phyloP scores from a whole-genome alignment of 2,329 filamentous ascomycete species.

The Elsinoe perseae region DNA sequence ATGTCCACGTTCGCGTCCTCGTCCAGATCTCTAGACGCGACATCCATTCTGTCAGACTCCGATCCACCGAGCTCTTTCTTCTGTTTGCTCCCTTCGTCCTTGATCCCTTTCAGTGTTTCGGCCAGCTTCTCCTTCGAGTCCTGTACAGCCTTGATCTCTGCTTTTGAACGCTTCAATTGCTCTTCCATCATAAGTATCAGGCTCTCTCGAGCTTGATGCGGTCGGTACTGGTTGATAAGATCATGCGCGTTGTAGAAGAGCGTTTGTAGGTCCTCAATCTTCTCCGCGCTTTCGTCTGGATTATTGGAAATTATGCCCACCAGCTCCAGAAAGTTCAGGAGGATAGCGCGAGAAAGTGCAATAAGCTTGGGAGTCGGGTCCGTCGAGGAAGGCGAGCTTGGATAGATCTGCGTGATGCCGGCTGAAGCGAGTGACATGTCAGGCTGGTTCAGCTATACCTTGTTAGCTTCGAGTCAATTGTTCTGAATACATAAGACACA shows the following conservation, averaged over 20 bases:
- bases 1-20: neutral
- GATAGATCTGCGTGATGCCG: conserved; percentile 64
- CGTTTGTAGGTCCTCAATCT: conserved; percentile 69
- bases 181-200: conserved; percentile 83
- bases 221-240: conserved; percentile 86
- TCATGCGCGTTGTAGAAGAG: conserved; percentile 89
- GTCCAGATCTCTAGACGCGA: neutral
- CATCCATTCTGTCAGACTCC: neutral
- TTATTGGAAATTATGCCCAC: conserved; percentile 62
- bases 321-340: conserved; percentile 84
- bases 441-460: conserved; percentile 45
- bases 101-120: conserved; percentile 53
- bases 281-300: conserved; percentile 57
- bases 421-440: conserved; percentile 61
- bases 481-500: conserved; percentile 25
- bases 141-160: conserved; percentile 63
- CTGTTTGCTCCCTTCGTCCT: conserved; percentile 11
- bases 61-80: neutral
- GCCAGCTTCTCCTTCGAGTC: conserved; percentile 65
- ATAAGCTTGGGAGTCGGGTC: conserved; percentile 45
- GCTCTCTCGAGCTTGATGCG: conserved; percentile 84
- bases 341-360: conserved; percentile 76
- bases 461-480: conserved; percentile 18
- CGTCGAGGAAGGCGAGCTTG: conserved; percentile 26
- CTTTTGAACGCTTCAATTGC: conserved; percentile 62